Evolutionary conservation across 73 alveolate genomes (phyloP).

Genomic region (Paramecium sonneborni): DNA sequence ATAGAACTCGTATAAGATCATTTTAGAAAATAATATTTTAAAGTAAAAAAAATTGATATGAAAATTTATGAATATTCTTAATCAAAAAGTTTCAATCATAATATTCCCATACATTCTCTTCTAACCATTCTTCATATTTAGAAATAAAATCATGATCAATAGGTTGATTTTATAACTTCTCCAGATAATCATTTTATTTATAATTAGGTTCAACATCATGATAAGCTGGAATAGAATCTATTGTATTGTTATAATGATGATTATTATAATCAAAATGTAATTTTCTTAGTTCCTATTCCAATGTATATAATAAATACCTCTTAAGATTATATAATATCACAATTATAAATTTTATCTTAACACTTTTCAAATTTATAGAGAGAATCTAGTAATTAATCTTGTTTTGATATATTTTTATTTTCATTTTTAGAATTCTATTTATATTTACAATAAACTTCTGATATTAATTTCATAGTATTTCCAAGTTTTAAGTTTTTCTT

Average conservation of each 20-base stretch:
- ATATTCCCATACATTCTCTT: conserved; percentile 84
- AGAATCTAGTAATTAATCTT: conserved; percentile 28
- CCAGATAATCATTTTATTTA: conserved; percentile 23
- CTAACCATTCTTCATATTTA: conserved; percentile 82
- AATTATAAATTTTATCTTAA: not conserved
- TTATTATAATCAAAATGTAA: conserved; percentile 59
- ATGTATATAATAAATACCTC: not conserved
- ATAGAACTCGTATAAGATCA: too few species aligned
- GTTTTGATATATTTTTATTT: not conserved
- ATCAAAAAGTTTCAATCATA: conserved; percentile 70
- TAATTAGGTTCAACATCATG: conserved; percentile 18
- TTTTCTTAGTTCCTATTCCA: conserved; percentile 32
- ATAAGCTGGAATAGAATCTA: not conserved
- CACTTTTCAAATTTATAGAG: conserved; percentile 60
- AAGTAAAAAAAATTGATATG: too few species aligned
- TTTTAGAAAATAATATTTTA: too few species aligned
- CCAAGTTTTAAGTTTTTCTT: conserved; percentile 57
- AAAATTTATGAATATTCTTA: too few species aligned
- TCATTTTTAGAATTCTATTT: conserved; percentile 1
- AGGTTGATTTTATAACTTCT: not conserved
- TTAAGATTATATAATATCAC: conserved; percentile 27
- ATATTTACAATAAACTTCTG: conserved; percentile 61
- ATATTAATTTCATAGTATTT: conserved; percentile 58
- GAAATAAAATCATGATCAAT: conserved; percentile 63
- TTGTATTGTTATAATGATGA: conserved; percentile 57